Evolutionary conservation across 805 yeast genomes (phyloP).

Genomic region (Suhomyces vadensis): DNA sequence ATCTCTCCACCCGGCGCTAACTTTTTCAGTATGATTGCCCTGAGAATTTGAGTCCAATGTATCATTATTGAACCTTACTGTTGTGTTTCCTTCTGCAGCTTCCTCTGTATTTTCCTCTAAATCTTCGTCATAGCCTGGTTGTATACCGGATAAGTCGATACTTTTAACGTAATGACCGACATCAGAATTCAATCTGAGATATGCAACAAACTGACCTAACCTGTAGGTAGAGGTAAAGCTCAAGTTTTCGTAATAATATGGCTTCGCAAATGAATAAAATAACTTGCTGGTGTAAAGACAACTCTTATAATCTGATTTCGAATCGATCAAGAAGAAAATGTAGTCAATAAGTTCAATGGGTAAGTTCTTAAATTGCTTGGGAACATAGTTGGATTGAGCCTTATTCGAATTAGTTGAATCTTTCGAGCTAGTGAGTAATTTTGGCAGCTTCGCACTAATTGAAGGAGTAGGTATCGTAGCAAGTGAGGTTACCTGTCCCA

Average conservation of each 20-base stretch:
- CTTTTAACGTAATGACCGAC: constrained; percentile 57
- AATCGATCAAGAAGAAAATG: constrained; percentile 38
- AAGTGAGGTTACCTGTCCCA: neutral
- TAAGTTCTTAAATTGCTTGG: constrained; percentile 27
- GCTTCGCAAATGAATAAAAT: constrained; percentile 54
- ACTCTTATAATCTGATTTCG: constrained; percentile 35
- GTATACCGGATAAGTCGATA: constrained; percentile 57
- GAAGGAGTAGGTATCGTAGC: neutral
- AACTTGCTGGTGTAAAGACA: constrained; percentile 52
- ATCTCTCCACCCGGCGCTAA: constrained; percentile 87
- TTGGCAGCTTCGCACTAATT: neutral
- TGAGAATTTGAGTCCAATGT: neutral
- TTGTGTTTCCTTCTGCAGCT: neutral
- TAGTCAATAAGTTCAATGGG: constrained; percentile 46
- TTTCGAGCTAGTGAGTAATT: neutral
- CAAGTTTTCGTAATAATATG: constrained; percentile 55
- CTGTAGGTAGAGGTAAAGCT: constrained; percentile 69
- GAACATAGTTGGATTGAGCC: constrained; percentile 5
- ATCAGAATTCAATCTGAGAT: constrained; percentile 54
- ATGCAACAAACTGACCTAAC: constrained; percentile 75
- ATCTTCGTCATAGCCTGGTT: constrained; percentile 31
- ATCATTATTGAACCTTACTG: neutral
- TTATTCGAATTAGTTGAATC: neutral
- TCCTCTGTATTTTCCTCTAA: constrained; percentile 7
- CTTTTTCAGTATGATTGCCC: constrained; percentile 19